Evolutionary conservation across 768 basidiomycete species (phyloP), one percentile per base, ranked within the genome.

Genomic region (Serpula lacrymans): DNA sequence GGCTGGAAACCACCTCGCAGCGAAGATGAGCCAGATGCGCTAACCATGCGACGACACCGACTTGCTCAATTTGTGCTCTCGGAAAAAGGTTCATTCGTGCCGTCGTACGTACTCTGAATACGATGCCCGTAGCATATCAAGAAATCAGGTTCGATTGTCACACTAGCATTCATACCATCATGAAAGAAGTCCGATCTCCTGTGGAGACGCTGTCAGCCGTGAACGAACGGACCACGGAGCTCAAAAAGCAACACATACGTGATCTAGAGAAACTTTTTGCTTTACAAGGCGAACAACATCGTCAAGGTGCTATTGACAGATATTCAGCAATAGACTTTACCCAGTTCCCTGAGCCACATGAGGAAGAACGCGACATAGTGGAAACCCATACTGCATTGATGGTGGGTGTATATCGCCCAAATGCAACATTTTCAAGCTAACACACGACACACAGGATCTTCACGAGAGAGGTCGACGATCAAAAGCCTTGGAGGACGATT

Each of bases 51-150:
- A 41, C 54, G 59, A 17, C 63, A 66, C 32, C 57, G 67, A 6
- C 45, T 55, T 17, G 70, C 69, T 0, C 58, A 65, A 41, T 74
- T 59, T 46, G 54, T 72, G 16, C 49, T 77, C 17, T 63, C 63
- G 7, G 59, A 64, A 38, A 70, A 65, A 37, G 64, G 67, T 28
- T 40, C 58, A 32, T 55, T 57, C 8, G 58, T 72, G 7, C 69
- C 72, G 33, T 58, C 63, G 75, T 74, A 53, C 43, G 68, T 46
- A 6, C 24, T 26, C 18, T 42, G 22, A 2, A 5, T 23, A 3
- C 16, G n/a, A n/a, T n/a, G n/a, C n/a, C n/a, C n/a, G n/a, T 4
- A 7, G 9, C 14, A 12, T 10, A 11, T 43, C n/a, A n/a, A n/a
- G n/a, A n/a, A n/a, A n/a, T n/a, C n/a, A 18, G 20, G 3, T 11